Percentiles rank a stretch among this genome's conserved stretches.
Conservation (phyloP, 2,329 filamentous ascomycete species). For the Cordyceps cicadae region DNA sequence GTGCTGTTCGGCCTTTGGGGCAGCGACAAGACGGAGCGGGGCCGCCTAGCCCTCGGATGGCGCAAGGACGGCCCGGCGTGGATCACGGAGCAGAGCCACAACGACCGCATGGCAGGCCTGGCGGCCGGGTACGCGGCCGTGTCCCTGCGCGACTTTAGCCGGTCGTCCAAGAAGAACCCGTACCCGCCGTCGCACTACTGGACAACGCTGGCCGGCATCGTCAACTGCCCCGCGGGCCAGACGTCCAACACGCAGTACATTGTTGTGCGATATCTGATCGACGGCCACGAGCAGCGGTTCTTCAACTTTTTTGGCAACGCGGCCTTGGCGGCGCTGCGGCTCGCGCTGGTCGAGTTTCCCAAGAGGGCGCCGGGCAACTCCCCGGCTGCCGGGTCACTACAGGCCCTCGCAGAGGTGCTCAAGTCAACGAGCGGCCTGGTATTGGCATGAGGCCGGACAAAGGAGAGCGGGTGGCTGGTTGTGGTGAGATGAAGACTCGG, state of each 20-base stretch:
- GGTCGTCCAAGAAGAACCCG: constrained; percentile 59
- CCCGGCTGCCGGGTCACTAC: constrained; percentile 42
- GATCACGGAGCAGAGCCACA: constrained; percentile 63
- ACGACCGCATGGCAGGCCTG: constrained; percentile 74
- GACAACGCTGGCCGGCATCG: constrained; percentile 64
- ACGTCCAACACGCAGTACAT: constrained; percentile 66
- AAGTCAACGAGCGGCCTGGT: constrained; percentile 41
- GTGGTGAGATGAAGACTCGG: not conserved
- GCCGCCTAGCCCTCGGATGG: constrained; percentile 66
- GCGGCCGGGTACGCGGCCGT: constrained; percentile 78
- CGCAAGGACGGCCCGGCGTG: constrained; percentile 51
- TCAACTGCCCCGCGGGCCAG: constrained; percentile 62
- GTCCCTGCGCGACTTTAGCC: constrained; percentile 72
- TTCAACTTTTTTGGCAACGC: constrained; percentile 73
- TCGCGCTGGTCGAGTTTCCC: constrained; percentile 69
- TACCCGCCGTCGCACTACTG: constrained; percentile 78
- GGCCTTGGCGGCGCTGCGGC: constrained; percentile 60
- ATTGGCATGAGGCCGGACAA: constrained; percentile 24
- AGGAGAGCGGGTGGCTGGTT: not conserved
- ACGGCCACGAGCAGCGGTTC: constrained; percentile 66
- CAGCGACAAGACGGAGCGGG: constrained; percentile 61
- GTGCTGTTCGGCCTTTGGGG: constrained; percentile 78
- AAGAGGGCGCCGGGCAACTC: constrained; percentile 39
- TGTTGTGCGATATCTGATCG: constrained; percentile 63
- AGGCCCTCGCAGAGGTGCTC: constrained; percentile 47